These are phyloP conservation scores for Tetracladium setigerum DNA, from an alignment of 495 filamentous ascomycete genomes.

Conservation along the genomic window DNA sequence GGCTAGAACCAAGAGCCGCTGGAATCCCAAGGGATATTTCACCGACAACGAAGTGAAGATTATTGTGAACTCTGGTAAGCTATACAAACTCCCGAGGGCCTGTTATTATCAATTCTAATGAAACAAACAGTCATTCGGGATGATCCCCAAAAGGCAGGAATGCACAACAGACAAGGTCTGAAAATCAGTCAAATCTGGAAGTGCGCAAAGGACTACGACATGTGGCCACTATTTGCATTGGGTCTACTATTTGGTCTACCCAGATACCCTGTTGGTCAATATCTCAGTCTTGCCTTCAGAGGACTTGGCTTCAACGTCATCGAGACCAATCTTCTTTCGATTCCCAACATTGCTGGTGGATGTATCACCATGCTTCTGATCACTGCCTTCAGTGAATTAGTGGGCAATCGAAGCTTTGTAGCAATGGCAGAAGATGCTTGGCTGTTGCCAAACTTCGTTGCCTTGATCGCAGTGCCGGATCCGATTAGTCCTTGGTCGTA, in stretches of 20 bases:
- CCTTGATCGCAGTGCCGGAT: conserved; percentile 35
- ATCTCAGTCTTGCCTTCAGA: conserved; percentile 53
- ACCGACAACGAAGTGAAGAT: conserved; percentile 54
- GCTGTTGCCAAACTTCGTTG: conserved; percentile 45
- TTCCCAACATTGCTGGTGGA: conserved; percentile 45
- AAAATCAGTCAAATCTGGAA: conserved; percentile 29
- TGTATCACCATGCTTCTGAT: conserved; percentile 36
- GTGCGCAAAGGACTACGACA: conserved; percentile 45
- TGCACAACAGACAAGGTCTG: conserved; percentile 51
- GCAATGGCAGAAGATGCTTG: conserved; percentile 43
- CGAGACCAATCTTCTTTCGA: conserved; percentile 57
- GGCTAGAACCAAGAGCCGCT: conserved; percentile 56
- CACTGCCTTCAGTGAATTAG: conserved; percentile 49
- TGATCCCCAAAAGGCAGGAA: conserved; percentile 17
- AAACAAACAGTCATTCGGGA: too few species aligned
- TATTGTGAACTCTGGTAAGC: conserved; percentile 62
- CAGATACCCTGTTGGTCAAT: conserved; percentile 37
- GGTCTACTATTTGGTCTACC: conserved; percentile 52
- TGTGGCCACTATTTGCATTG: conserved; percentile 61
- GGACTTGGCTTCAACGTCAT: conserved; percentile 56
- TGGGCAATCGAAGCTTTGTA: conserved; percentile 45
- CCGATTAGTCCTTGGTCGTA: conserved; percentile 37
- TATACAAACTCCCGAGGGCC: conserved; percentile 38
- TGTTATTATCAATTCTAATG: conserved; percentile 25
- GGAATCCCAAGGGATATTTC: conserved; percentile 66